Evolutionary conservation across 1,284 basidiomycete species (phyloP), one percentile per base, ranked within the genome.

Genomic region (Exobasidium rhododendri): DNA sequence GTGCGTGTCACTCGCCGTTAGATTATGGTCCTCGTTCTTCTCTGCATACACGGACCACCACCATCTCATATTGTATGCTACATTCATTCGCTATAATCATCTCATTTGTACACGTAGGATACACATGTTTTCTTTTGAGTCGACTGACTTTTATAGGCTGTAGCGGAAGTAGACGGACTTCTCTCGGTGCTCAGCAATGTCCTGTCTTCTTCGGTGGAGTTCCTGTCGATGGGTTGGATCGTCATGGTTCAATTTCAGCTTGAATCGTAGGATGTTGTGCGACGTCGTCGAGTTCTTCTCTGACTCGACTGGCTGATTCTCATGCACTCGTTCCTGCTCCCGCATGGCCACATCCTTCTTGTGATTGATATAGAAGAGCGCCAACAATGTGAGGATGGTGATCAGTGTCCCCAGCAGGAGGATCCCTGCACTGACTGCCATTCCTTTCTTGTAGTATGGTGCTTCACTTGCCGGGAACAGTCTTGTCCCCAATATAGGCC

Each of bases 401-500:
- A 74, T 58, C 11, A 67, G 4, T n/a, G 62, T 57, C 24, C 70
- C 71, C 20, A 61, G 44, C 29, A 72, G 28, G 31, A 74, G 50
- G n/a, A 74, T 31, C 2, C 50, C 71, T 1, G 65, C 64, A 22
- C 64, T 69, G n/a, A 64, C 64, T 20, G 61, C 62, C 5, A 71
- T 72, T 6, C 71, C 73, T 28, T 64, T 66, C 45, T 63, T 61
- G 51, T 75, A 75, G 57, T 70, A 70, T 22, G 73, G 73, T 31
- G 35, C 44, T 43, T 74, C 70, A 0, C 28, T 44, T 10, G 62
- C 65, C 6, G 73, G 73, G 51, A 72, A 75, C 3, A 75, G 62
- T 31, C 65, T 58, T n/a, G 70, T 74, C 32, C 73, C 73, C 3
- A 75, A 50, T 51, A 75, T 40, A 2, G 73, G 70, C 2, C 69